A percentile compares a stretch with the other conserved stretches of the same genome.
These are phyloP conservation scores for Trematosphaeria pertusa DNA, from an alignment of 2,329 filamentous ascomycete species.

Conservation along the genomic window DNA sequence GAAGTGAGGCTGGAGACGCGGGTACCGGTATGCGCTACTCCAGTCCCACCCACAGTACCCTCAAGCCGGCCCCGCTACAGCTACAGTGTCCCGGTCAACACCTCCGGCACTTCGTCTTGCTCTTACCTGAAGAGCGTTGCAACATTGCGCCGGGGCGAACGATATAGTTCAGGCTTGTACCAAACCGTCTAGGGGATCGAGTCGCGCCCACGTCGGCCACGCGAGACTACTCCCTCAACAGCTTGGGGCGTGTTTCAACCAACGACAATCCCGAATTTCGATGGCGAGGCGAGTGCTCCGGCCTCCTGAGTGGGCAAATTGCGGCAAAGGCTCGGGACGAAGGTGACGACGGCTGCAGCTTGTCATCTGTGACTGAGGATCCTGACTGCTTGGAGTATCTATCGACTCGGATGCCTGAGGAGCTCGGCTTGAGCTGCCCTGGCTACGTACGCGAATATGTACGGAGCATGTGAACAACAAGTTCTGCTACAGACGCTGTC, in stretches of 20 bases:
- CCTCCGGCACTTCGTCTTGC: too few species aligned
- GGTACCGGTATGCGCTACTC: not conserved
- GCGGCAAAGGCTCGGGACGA: slow-evolving; percentile 13
- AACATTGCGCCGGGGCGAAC: not conserved
- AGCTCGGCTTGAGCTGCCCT: too few species aligned
- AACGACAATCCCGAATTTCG: slow-evolving; percentile 16
- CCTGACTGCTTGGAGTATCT: too few species aligned
- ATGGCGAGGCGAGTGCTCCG: slow-evolving; percentile 17
- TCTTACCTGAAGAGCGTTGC: not conserved
- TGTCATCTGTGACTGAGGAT: slow-evolving; percentile 10
- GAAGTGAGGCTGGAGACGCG: not conserved
- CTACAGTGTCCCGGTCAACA: too few species aligned
- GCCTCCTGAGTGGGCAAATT: slow-evolving; percentile 4
- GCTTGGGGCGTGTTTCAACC: slow-evolving; percentile 31
- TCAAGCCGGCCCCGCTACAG: too few species aligned
- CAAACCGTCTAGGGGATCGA: slow-evolving; percentile 1
- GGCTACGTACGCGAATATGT: too few species aligned
- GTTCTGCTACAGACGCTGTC: not conserved
- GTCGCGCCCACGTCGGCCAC: slow-evolving; percentile 8
- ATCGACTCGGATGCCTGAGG: too few species aligned
- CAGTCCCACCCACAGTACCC: too few species aligned
- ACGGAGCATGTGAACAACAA: slow-evolving; percentile 3
- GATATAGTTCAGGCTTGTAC: not conserved
- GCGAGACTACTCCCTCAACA: slow-evolving; percentile 13
- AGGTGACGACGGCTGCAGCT: slow-evolving; percentile 22